Conservation (phyloP, 2,329 filamentous ascomycete species). For the Colletotrichum endophyticum region DNA sequence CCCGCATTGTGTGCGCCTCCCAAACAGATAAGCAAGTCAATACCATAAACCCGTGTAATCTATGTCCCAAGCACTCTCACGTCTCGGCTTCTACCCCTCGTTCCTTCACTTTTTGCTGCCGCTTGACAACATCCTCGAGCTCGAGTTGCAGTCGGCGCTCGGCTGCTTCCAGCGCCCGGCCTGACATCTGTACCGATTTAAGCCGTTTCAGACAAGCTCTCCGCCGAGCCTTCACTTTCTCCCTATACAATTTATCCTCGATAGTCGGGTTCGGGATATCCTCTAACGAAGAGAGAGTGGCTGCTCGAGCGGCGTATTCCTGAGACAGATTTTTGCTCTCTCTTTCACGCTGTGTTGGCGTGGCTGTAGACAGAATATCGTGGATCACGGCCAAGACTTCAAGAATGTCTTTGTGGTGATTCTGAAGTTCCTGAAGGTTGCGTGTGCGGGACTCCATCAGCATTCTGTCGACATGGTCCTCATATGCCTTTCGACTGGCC, state of each 20-base stretch:
- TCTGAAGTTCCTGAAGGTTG: neutral
- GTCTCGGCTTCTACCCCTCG: neutral
- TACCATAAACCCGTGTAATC: neutral
- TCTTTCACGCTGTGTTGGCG: neutral
- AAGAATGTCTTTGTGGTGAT: neutral
- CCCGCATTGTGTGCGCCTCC: neutral
- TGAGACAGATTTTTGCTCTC: neutral
- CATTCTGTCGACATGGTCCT: neutral
- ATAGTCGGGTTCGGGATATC: neutral
- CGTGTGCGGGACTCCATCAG: neutral
- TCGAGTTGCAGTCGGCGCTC: neutral
- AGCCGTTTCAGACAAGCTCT: neutral
- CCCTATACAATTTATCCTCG: neutral
- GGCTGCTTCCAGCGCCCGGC: neutral
- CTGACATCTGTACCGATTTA: neutral
- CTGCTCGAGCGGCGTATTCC: neutral
- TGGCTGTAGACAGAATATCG: neutral
- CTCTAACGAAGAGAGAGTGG: neutral
- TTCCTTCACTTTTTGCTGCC: neutral
- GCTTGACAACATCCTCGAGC: neutral
- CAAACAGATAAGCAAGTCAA: neutral
- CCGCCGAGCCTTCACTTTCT: neutral
- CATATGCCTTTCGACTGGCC: neutral
- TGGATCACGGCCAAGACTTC: neutral
- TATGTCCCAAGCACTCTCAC: neutral